phyloP scores from a whole-genome alignment of 352 stramenopile species.

The Globisporangium nodosum region DNA sequence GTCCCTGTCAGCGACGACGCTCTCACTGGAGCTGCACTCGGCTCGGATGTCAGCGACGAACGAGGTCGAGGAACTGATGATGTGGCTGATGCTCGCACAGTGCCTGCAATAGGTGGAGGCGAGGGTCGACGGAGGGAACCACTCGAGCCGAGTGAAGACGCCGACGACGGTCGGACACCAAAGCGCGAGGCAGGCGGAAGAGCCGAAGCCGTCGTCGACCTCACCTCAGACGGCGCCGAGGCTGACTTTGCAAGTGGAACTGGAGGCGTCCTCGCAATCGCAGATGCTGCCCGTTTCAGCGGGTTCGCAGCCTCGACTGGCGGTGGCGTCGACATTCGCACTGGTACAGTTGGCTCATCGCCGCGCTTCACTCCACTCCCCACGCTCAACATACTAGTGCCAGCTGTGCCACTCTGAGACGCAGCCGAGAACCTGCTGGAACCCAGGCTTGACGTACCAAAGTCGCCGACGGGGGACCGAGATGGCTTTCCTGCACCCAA shows the following conservation, averaged over 20 bases:
- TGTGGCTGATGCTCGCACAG: neutral
- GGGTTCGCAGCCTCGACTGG: slow-evolving; percentile 16
- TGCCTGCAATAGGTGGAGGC: neutral
- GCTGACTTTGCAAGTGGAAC: slow-evolving; percentile 7
- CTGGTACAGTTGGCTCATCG: neutral
- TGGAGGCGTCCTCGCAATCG: slow-evolving; percentile 25
- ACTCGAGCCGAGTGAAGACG: slow-evolving; percentile 1
- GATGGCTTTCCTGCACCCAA: slow-evolving; percentile 1
- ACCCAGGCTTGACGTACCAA: neutral
- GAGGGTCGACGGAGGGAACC: slow-evolving; percentile 8
- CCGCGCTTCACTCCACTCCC: neutral
- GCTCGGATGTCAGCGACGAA: slow-evolving; percentile 5
- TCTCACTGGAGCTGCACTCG: neutral
- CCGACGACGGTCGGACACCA: slow-evolving; percentile 4
- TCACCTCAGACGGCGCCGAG: neutral
- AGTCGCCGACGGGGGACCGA: slow-evolving; percentile 15
- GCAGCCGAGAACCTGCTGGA: slow-evolving; percentile 6
- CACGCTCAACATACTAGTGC: neutral
- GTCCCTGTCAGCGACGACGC: slow-evolving; percentile 2
- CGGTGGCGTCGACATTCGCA: slow-evolving; percentile 8
- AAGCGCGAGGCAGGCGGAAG: slow-evolving; percentile 11
- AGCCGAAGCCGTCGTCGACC: neutral
- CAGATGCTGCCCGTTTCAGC: slow-evolving; percentile 24
- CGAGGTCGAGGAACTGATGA: slow-evolving; percentile 2
- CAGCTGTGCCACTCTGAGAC: neutral